Conservation (phyloP, 2,329 filamentous ascomycete species). For the Aspergillus sp. region DNA sequence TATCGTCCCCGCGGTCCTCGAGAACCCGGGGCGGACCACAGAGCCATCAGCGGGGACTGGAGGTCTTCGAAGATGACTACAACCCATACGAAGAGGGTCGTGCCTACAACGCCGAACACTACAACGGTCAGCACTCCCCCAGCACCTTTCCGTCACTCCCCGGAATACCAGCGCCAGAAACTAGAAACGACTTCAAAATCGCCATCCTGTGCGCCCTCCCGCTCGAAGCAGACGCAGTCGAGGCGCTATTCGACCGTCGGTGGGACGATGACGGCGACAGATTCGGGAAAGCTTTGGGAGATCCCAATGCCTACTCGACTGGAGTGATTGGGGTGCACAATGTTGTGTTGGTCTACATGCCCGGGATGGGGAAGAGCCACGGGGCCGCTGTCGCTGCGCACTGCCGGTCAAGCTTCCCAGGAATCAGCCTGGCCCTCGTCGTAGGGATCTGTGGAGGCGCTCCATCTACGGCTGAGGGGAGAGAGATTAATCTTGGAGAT, state of each 20-base stretch:
- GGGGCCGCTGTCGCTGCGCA: neutral
- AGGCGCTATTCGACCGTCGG: conserved; percentile 3
- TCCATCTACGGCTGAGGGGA: neutral
- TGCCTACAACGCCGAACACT: too few species aligned
- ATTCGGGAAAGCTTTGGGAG: neutral
- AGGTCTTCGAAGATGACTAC: too few species aligned
- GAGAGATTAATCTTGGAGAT: conserved; percentile 1
- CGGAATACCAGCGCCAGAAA: too few species aligned
- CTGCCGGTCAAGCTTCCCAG: conserved; percentile 1
- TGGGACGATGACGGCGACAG: neutral
- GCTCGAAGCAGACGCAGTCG: conserved; percentile 2
- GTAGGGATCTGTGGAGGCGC: conserved; percentile 11
- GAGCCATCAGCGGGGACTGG: too few species aligned
- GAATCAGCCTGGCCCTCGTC: neutral
- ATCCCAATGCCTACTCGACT: conserved; percentile 2
- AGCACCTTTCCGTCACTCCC: too few species aligned
- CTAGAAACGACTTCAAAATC: neutral
- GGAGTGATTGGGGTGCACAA: conserved; percentile 2
- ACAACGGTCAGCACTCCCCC: too few species aligned
- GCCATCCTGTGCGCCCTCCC: conserved; percentile 6
- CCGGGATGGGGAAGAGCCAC: neutral
- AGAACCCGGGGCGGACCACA: too few species aligned
- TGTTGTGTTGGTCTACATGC: conserved; percentile 4
- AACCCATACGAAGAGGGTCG: too few species aligned
- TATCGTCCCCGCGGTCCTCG: too few species aligned